Evolutionary conservation across 2,329 filamentous ascomycete species (phyloP), one percentile per base, ranked within the genome.

Genomic region (Lasiodiplodia citricola): DNA sequence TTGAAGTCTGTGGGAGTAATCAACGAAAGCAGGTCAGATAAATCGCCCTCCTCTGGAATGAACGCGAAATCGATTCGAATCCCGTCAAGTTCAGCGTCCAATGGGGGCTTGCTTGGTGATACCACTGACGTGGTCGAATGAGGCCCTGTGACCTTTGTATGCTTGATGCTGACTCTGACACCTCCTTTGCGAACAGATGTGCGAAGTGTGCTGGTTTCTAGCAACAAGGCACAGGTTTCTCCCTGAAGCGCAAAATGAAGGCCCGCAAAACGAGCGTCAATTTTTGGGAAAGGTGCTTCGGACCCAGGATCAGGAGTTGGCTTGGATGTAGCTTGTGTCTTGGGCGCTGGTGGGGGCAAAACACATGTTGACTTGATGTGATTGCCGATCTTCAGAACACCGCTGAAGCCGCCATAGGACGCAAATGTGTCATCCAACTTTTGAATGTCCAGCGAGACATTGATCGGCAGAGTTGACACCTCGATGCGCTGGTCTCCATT

Each of bases 1-100:
- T 94, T 93, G 78, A 96, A 90, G 72, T 94, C 96, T 0, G 94
- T 97, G 0, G 96, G 96, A 7, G 92, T 97, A 67, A 99, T 92
- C 64, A 99, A 85, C 65, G 92, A 91, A 0, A 99, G 83, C 1
- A 99, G 85, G 41, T 90, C 88, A 74, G 94, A 91, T 0, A 99
- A 84, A 77, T 99, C 96, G 21, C 86, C 83, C 72, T 97, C 91
- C 70, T 91, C 90, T 0, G 96, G 95, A 0, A 87, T 81, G 70
- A 87, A 86, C 1, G 93, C 80, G 74, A 92, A 97, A 69, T 95
- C 91, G 28, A 96, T 76, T 1, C 90, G 86, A 28, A 93, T 88
- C 60, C 90, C 90, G 37, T 82, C 83, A 3, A 97, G 75, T 2
- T 90, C 87, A 4, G 90, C 83, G 23, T 84, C 38, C 2, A 68